Conservation (phyloP, 139 green algal genomes). For the Closterium sp. region DNA sequence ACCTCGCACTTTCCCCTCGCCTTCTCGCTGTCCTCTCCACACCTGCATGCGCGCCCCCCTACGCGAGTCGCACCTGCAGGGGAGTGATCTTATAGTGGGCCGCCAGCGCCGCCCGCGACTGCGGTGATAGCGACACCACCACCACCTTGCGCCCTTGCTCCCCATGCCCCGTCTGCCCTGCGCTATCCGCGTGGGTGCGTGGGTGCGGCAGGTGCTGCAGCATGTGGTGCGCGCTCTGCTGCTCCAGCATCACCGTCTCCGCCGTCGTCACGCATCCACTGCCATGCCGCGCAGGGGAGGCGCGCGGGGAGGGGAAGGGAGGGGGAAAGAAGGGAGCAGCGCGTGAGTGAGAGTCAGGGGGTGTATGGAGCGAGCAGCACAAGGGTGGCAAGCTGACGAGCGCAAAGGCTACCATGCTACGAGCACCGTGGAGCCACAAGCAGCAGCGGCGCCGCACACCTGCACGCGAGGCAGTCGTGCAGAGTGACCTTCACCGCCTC, state of each 20-base stretch:
- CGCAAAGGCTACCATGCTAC: background rate
- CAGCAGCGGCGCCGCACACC: slow-evolving; percentile 9
- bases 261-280: slow-evolving; percentile 93
- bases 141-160: slow-evolving; percentile 54
- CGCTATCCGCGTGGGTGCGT: background rate
- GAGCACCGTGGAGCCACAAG: background rate
- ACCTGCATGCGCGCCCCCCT: background rate
- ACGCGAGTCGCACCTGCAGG: slow-evolving; percentile 21
- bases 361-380: background rate
- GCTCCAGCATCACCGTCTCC: slow-evolving; percentile 92
- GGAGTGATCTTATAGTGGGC: slow-evolving; percentile 51
- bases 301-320: too few relatives aligned
- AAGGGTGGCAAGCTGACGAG: background rate
- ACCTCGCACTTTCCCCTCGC: background rate
- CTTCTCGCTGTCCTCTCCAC: background rate
- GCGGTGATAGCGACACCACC: slow-evolving; percentile 82
- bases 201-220: slow-evolving; percentile 50
- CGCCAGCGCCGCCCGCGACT: slow-evolving; percentile 76
- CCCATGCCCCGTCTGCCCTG: background rate
- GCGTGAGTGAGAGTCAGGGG: background rate
- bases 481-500: slow-evolving; percentile 84
- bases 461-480: slow-evolving; percentile 95
- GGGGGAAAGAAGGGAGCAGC: too few relatives aligned
- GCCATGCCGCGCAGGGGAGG: background rate
- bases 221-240: slow-evolving; percentile 82